Evolutionary conservation across 176 grass and related monocot species (phyloP).

Genomic region (Ananas comosus): DNA sequence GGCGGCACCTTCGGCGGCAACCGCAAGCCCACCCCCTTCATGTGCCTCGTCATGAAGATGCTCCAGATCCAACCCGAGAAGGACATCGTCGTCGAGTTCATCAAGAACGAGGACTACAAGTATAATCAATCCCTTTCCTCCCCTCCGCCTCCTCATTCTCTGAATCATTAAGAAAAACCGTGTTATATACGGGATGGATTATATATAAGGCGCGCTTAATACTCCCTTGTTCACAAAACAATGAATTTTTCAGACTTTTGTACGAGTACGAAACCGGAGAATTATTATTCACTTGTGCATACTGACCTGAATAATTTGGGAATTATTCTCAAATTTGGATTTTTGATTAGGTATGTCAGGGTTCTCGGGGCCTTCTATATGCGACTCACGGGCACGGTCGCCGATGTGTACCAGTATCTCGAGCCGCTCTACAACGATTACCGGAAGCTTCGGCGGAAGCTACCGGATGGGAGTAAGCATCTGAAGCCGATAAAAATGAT

Average conservation of each 20-base stretch:
- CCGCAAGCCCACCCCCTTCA: constrained; percentile 68
- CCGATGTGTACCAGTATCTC: constrained; percentile 90
- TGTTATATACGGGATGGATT: not conserved
- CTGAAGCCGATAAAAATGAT: too few species aligned
- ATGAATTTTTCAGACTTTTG: too few species aligned
- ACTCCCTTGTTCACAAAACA: too few species aligned
- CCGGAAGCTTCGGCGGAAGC: constrained; percentile 71
- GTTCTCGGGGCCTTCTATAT: constrained; percentile 77
- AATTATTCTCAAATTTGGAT: not conserved
- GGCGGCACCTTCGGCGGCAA: constrained; percentile 74
- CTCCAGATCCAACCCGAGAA: constrained; percentile 99
- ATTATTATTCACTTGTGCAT: too few species aligned
- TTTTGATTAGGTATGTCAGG: constrained; percentile 57
- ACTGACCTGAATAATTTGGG: not conserved
- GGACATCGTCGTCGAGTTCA: constrained; percentile 97
- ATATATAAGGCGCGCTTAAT: too few species aligned
- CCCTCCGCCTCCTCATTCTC: not conserved
- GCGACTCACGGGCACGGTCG: constrained; percentile 58
- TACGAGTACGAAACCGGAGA: too few species aligned
- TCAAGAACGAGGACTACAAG: constrained; percentile 99
- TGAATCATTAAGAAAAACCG: not conserved
- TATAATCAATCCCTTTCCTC: not conserved
- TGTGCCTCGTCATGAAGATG: constrained; percentile 97
- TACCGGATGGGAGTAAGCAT: constrained; percentile 58
- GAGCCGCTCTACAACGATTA: constrained; percentile 96